Evolutionary conservation across 202 grass and related monocot genomes (phyloP).

Genomic region (Schoenoplectus triqueter): DNA sequence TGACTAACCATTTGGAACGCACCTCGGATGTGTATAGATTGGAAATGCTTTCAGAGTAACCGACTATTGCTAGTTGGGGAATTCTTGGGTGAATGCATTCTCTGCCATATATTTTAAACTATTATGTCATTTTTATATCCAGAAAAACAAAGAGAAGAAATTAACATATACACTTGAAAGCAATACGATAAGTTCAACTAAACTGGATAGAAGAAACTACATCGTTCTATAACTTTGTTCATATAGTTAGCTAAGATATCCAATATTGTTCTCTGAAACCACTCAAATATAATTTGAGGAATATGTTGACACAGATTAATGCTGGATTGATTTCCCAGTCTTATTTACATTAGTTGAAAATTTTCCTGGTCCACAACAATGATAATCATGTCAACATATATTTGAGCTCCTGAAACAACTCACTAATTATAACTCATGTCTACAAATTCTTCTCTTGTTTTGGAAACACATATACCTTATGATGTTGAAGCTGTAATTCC

Average conservation of each 20-base stretch:
- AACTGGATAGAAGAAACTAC: neutral
- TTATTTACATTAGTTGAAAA: neutral
- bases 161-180: neutral
- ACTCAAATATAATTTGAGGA: neutral
- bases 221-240: neutral
- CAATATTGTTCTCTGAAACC: neutral
- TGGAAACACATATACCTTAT: neutral
- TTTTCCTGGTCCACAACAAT: neutral
- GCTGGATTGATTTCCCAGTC: neutral
- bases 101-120: conserved; percentile 40
- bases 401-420: neutral
- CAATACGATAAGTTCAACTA: neutral
- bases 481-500: neutral
- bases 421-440: neutral
- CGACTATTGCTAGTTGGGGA: conserved; percentile 71
- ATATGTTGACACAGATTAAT: neutral
- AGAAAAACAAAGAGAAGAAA: neutral
- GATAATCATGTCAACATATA: neutral
- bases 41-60: conserved; percentile 61
- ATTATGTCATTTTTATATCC: neutral
- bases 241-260: neutral
- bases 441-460: neutral
- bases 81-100: conserved; percentile 75
- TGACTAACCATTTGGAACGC: conserved; percentile 63
- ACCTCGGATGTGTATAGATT: conserved; percentile 59